These are phyloP conservation scores for Fonsecaea nubica DNA, from an alignment of 2,329 filamentous ascomycete genomes.

Conservation along the genomic window DNA sequence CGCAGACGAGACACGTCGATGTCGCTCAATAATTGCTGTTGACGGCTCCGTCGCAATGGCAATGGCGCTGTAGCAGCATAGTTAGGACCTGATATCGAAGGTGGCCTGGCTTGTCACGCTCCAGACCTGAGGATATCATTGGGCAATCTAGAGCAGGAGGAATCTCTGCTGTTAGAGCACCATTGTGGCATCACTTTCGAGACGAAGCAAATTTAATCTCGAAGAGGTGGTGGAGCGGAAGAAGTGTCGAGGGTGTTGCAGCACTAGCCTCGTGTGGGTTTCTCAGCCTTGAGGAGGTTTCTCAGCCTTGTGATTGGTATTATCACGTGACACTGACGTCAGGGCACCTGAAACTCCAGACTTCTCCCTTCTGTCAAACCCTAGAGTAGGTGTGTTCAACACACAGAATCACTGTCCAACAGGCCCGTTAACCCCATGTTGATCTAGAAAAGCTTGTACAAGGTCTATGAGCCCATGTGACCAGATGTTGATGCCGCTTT, in stretches of 20 bases:
- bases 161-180: no score
- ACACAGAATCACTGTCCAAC: background rate
- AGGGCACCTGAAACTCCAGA: background rate
- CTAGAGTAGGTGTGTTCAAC: background rate
- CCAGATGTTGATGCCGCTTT: background rate
- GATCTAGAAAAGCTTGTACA: background rate
- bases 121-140: background rate
- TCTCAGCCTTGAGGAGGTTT: no score
- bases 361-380: background rate
- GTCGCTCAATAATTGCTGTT: conserved; percentile 37
- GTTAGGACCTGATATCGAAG: conserved; percentile 13
- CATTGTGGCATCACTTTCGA: no score
- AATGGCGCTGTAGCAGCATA: conserved; percentile 1
- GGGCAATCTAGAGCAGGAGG: no score
- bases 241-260: no score
- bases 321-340: no score
- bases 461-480: background rate
- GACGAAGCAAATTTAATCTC: no score
- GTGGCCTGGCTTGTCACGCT: background rate
- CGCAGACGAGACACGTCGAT: conserved; percentile 27
- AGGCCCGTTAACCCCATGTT: background rate
- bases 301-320: no score
- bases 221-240: no score
- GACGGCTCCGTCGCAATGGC: conserved; percentile 35
- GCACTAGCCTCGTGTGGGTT: no score